Evolutionary conservation across 352 stramenopile species (phyloP), one percentile per base, ranked within the genome.

Genomic region (Pythium guiyangense): DNA sequence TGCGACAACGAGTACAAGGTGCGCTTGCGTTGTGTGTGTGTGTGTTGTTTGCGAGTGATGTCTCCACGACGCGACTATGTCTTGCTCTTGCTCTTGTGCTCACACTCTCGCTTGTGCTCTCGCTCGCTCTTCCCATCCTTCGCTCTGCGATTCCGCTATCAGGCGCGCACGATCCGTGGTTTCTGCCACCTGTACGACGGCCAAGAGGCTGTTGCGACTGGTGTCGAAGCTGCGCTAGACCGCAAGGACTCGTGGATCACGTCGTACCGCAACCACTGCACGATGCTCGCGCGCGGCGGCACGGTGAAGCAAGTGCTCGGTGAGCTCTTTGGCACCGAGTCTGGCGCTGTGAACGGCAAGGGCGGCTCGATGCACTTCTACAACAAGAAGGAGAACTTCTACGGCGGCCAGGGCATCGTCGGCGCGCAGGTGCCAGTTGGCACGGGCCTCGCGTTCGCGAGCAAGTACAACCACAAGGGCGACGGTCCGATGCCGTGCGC

Each of bases 121-220:
- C 10, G 17, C 17, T 43, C 37, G 11, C 37, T n/a, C 37, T n/a
- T 3, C 10, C 37, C 35, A n/a, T n/a, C 37, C 10, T 9, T 43
- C 37, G 11, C 37, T 43, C 17, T 15, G 4, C 11, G 4, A 15
- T 6, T 6, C 3, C 29, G 6, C 29, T 6, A 34, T 6, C 11
- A 43, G 37, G 86, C 91, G 40, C 85, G 91, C 46, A 94, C 71
- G 60, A 99, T 99, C 76, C 96, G 97, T 60, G 97, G 97, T 46
- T 99, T 99, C 70, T 99, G 97, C 79, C 97, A 99, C 74, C 74
- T 99, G 68, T 99, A 99, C 81, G 97, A 99, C 71, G 97, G 97
- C 52, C 97, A 99, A 74, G 98, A 99, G 77, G 98, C 98, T 25
- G 96, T 99, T 25, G 98, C 97, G 10, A 98, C 94, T 15, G 98